A percentile compares a stretch with the other conserved stretches of the same genome.
Conservation (phyloP, 208 protist genomes). For the Leishmania major region DNA sequence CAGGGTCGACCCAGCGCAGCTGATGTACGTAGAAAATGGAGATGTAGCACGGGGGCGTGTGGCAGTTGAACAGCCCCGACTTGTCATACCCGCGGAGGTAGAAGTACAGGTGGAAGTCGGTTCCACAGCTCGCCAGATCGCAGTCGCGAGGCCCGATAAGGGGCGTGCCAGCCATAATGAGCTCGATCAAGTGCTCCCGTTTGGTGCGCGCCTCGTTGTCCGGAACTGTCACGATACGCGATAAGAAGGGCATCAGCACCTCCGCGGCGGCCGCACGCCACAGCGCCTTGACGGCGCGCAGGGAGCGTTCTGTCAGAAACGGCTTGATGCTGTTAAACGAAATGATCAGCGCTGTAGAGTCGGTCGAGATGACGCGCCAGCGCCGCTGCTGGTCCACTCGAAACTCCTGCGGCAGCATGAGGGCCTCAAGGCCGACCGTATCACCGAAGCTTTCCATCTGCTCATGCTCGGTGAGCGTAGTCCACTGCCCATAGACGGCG, state of each 20-base stretch:
- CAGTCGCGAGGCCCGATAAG: constrained; percentile 76
- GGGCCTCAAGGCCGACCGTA: constrained; percentile 65
- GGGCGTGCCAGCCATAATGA: constrained; percentile 66
- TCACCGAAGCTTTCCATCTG: constrained; percentile 66
- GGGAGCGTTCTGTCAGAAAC: constrained; percentile 74
- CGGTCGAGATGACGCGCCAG: constrained; percentile 67
- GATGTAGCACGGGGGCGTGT: constrained; percentile 74
- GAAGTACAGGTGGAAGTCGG: constrained; percentile 75
- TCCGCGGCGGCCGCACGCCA: constrained; percentile 77
- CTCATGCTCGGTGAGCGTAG: constrained; percentile 53
- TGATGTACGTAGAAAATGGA: constrained; percentile 69
- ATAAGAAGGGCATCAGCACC: constrained; percentile 60
- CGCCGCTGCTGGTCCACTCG: constrained; percentile 47
- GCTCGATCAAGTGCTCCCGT: constrained; percentile 52
- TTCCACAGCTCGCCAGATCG: constrained; percentile 51
- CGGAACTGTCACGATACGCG: constrained; percentile 61
- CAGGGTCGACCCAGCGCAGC: constrained; percentile 55
- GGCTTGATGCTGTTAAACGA: constrained; percentile 77
- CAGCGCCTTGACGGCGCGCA: constrained; percentile 72
- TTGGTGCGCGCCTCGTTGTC: constrained; percentile 44
- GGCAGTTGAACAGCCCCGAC: constrained; percentile 56
- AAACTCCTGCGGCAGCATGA: constrained; percentile 57
- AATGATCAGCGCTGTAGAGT: constrained; percentile 72
- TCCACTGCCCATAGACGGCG: constrained; percentile 66
- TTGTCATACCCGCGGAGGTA: constrained; percentile 74